Base-by-base conservation (phyloP, 169 alveolate species). In the Plasmodium knowlesi region DNA sequence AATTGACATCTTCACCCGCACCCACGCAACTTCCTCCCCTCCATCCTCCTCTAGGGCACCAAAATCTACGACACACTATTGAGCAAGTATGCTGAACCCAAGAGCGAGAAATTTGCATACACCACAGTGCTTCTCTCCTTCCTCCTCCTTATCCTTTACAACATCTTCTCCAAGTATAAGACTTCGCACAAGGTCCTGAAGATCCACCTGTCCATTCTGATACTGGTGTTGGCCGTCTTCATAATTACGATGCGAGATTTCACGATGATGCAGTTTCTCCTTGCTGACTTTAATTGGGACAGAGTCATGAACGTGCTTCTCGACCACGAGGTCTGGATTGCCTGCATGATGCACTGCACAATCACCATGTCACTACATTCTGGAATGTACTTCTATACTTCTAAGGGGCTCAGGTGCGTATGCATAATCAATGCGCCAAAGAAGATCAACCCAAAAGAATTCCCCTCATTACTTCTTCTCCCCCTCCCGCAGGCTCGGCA, bases 341-440 rank as follows among this genome's bases (percentile, higher is more conserved):
- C 71, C 39, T 86, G 93, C 43, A 86, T 86, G 93, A 50, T 86
- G 19, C 93, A 86, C 80, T 86, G 93, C 43, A 76, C 79, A 6
- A 32, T 74, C 10, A 86, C 32, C 32, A 70, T 86, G 85, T 86
- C 84, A 0, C n/a, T 86, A 2, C 93, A 86, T 43, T 86, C 93
- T 1, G 93, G 93, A 16, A 50, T 86, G 76, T 86, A 86, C 50
- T 86, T 86, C 43, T 86, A 86, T 80, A 32, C 93, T 6, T 74
- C 93, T 28, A 86, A 86, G 79, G 93, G 93, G 32, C 82, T 86
- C 28, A 86, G 93, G 93, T 86, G 0, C 22, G 61, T 14, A 5
- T 14, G 22, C 8, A 5, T 5, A 76, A 16, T 10, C 3, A 14
- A 8, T 14, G 39, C 5, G n/a, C 39, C 4, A 43, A 43, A 50